These are phyloP conservation scores for Pyricularia grisea DNA, from an alignment of 2,329 filamentous ascomycete species.

Conservation along the genomic window DNA sequence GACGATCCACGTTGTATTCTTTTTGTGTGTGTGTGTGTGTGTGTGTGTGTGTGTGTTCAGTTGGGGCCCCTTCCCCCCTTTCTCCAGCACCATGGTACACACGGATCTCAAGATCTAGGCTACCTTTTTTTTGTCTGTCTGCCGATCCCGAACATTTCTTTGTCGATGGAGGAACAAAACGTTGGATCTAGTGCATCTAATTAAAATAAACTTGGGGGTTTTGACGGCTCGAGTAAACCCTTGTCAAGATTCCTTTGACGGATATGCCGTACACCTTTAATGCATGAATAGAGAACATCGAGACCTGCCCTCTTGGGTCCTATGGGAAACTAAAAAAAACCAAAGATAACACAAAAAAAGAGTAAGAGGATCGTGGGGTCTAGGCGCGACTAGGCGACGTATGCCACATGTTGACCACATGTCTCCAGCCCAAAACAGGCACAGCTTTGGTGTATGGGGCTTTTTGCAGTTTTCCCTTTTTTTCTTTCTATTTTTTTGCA, in stretches of 20 bases:
- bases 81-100: not conserved
- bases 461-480: not conserved
- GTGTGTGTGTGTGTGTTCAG: too few species aligned
- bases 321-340: not conserved
- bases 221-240: not conserved
- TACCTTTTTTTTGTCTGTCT: not conserved
- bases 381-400: not conserved
- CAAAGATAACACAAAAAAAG: not conserved
- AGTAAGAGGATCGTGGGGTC: not conserved
- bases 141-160: not conserved
- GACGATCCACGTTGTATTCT: not conserved
- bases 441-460: not conserved
- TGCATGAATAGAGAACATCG: not conserved
- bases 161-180: not conserved
- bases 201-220: not conserved
- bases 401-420: conserved; percentile 1
- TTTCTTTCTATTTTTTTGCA: not conserved
- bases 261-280: not conserved
- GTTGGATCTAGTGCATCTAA: not conserved
- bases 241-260: not conserved
- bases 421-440: not conserved
- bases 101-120: not conserved
- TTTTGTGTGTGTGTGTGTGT: too few species aligned
- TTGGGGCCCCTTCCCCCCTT: not conserved
- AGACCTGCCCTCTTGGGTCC: not conserved